These are phyloP conservation scores for Wallacemonas sp. DNA, from an alignment of 208 protist genomes.

Conservation along the genomic window DNA sequence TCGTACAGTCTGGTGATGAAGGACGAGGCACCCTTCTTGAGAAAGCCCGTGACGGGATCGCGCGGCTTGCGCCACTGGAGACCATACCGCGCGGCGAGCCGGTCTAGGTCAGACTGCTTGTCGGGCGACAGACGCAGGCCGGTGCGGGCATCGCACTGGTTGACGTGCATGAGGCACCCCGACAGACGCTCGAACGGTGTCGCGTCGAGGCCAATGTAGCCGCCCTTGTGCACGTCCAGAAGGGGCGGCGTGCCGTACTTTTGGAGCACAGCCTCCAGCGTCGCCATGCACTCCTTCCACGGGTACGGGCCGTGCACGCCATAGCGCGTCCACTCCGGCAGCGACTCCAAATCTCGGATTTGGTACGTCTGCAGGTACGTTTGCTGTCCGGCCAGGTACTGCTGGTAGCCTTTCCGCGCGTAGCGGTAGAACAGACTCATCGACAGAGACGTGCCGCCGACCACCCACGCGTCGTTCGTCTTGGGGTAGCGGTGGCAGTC, in stretches of 20 bases:
- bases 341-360: conserved; percentile 68
- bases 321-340: conserved; percentile 64
- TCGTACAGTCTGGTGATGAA: conserved; percentile 71
- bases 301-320: conserved; percentile 76
- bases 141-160: conserved; percentile 63
- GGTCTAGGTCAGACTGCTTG: conserved; percentile 63
- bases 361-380: conserved; percentile 71
- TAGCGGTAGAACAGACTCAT: conserved; percentile 77
- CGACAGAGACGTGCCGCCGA: conserved; percentile 67
- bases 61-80: conserved; percentile 71
- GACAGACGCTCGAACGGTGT: conserved; percentile 73
- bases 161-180: conserved; percentile 75
- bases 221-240: conserved; percentile 79
- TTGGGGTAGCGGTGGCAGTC: conserved; percentile 83
- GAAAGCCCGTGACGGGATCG: conserved; percentile 29
- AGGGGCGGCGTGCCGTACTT: conserved; percentile 39
- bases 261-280: conserved; percentile 38
- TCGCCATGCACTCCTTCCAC: conserved; percentile 72
- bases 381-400: conserved; percentile 38
- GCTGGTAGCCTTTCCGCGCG: conserved; percentile 60
- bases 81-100: conserved; percentile 41
- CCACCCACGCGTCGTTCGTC: conserved; percentile 80
- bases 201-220: conserved; percentile 78
- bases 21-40: conserved; percentile 46
- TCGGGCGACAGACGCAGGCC: conserved; percentile 35